Percentiles rank a stretch among this genome's conserved stretches.
Conservation (phyloP, 352 stramenopile species). For the Pythium utonaiense region DNA sequence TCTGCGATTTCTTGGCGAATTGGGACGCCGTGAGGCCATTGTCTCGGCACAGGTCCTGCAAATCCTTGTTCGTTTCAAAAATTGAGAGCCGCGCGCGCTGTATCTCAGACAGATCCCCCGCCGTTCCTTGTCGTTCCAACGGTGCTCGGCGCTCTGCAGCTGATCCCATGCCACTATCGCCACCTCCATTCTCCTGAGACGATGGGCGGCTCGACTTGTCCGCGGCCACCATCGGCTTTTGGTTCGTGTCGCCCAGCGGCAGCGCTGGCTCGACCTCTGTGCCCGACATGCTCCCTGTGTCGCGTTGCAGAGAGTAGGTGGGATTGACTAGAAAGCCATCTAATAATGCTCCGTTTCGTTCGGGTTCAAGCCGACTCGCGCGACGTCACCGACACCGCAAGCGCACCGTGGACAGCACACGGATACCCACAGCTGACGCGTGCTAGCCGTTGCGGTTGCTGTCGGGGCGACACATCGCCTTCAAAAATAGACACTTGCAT, state of each 20-base stretch:
- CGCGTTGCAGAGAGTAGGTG: neutral
- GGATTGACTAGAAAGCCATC: neutral
- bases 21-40: constrained; percentile 56
- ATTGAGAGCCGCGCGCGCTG: constrained; percentile 35
- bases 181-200: neutral
- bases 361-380: neutral
- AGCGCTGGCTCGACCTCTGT: neutral
- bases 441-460: neutral
- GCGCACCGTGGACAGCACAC: neutral
- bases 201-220: neutral
- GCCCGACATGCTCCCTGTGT: neutral
- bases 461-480: neutral
- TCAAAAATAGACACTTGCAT: neutral
- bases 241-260: neutral
- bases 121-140: constrained; percentile 14
- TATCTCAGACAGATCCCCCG: constrained; percentile 15
- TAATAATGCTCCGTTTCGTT: neutral
- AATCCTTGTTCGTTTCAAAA: constrained; percentile 40
- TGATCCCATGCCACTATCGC: neutral
- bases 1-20: constrained; percentile 43
- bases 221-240: neutral
- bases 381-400: neutral
- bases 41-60: constrained; percentile 62
- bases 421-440: neutral
- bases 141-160: neutral